Percentiles rank a stretch among this genome's conserved stretches.
These are phyloP conservation scores for Hygrophoropsis aurantiaca DNA, from an alignment of 768 basidiomycete species.

Conservation along the genomic window DNA sequence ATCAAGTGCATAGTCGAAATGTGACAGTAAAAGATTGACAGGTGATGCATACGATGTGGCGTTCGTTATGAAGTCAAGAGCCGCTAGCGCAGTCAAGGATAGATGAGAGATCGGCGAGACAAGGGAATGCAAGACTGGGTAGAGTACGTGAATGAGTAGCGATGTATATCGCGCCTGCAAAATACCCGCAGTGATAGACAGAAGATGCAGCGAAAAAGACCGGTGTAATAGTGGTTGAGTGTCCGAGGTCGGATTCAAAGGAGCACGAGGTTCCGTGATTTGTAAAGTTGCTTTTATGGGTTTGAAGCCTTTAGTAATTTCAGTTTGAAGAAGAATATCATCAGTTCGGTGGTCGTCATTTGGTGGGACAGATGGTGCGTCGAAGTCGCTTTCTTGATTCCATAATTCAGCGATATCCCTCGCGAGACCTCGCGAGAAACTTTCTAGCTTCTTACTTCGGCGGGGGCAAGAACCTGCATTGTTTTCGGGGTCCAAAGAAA, in stretches of 20 bases:
- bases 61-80: conserved; percentile 70
- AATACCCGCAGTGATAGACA: conserved; percentile 71
- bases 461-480: conserved; percentile 17
- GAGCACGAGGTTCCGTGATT: conserved; percentile 37
- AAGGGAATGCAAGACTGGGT: conserved; percentile 84
- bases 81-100: conserved; percentile 71
- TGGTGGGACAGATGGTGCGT: conserved; percentile 21
- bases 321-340: conserved; percentile 46
- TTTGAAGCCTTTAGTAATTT: conserved; percentile 60
- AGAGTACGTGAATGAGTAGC: conserved; percentile 75
- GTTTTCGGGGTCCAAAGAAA: conserved; percentile 40
- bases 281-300: conserved; percentile 59
- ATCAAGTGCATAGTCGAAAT: conserved; percentile 96
- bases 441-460: conserved; percentile 55
- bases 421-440: conserved; percentile 60
- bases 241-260: conserved; percentile 23
- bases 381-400: conserved; percentile 44
- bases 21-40: conserved; percentile 84
- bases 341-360: conserved; percentile 14
- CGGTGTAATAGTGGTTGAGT: conserved; percentile 69
- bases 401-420: conserved; percentile 71
- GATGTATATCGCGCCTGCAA: conserved; percentile 70
- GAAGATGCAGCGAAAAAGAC: conserved; percentile 67
- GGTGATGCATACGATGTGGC: conserved; percentile 86
- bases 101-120: conserved; percentile 70